Evolutionary conservation across 164 flowering plant species (phyloP), one percentile per base, ranked within the genome.

Genomic region (Vitis riparia): DNA sequence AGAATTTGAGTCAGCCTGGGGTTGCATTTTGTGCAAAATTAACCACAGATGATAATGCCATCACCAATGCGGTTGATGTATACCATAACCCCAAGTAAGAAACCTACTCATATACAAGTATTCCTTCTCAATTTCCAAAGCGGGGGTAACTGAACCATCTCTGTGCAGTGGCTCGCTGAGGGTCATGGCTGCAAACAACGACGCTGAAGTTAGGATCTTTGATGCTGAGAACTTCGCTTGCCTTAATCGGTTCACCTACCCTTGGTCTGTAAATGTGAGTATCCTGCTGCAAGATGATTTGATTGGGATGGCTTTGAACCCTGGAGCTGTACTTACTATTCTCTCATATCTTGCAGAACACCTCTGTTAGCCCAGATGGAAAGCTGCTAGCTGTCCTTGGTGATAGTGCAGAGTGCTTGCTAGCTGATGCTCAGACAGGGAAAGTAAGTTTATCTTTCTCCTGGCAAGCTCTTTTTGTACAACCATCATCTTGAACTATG

Each of bases 211-310:
- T 59, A 80, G 94, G 75, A 69, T 88, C 9, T 87, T 91, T 59
- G 94, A 94, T 69, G 78, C 87, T 15, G 86, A 78, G 71, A 84
- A 67, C 9, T 94, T 91, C 61, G 66, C 76, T 51, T 78, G 82
- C 77, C 73, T 88, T 8, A 83, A 68, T 69, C 70, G 63, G 4
- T 90, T 88, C 71, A 59, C 80, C 50, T 94, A 77, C 23, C 81
- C 84, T 15, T 92, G 99, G 99, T 90, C 96, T 74, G 93, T 94
- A 0, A 94, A 94, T 79, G 99, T 92, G 70, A 87, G 97, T 82
- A 32, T 7, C 16, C 15, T 51, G 13, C 47, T 30, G 12, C 15
- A 56, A 37, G 59, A 11, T 6, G 27, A 9, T 12, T 3, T 52
- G 55, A 19, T 11, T 5, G 0, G 49, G 23, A 17, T 48, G 16